A percentile compares a stretch with the other conserved stretches of the same genome.
phyloP scores from a whole-genome alignment of 345 rosid species.

The Anastatica hierochuntica region DNA sequence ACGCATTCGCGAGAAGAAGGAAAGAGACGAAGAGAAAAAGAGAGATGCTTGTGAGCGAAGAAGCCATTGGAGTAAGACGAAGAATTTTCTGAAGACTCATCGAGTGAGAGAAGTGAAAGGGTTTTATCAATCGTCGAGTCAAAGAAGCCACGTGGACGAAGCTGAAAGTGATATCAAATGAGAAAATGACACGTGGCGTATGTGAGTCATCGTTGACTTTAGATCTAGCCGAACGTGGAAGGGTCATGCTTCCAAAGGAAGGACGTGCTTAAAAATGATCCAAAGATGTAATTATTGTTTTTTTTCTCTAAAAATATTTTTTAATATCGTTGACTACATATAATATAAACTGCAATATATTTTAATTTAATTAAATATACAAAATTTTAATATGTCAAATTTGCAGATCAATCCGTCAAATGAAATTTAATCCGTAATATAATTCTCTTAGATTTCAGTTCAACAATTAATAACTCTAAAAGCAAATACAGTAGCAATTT shows the following conservation, averaged over 20 bases:
- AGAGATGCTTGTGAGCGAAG: slow-evolving; percentile 14
- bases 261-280: slow-evolving; percentile 18
- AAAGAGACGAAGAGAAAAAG: slow-evolving; percentile 17
- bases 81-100: neutral
- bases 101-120: neutral
- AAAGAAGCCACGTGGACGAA: slow-evolving; percentile 14
- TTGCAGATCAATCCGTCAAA: too few relatives aligned
- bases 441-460: too few relatives aligned
- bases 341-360: too few relatives aligned
- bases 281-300: too few relatives aligned
- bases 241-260: neutral
- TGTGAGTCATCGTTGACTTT: slow-evolving; percentile 23
- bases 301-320: too few relatives aligned
- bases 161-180: slow-evolving; percentile 8
- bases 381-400: too few relatives aligned
- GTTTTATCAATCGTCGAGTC: slow-evolving; percentile 1
- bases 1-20: slow-evolving; percentile 13
- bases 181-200: neutral
- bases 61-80: slow-evolving; percentile 23
- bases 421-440: too few relatives aligned
- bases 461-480: too few relatives aligned
- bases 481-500: too few relatives aligned
- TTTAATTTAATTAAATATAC: too few relatives aligned
- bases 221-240: neutral
- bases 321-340: too few relatives aligned